Conservation (phyloP, 768 basidiomycete genomes). For the Auricularia cornea region DNA sequence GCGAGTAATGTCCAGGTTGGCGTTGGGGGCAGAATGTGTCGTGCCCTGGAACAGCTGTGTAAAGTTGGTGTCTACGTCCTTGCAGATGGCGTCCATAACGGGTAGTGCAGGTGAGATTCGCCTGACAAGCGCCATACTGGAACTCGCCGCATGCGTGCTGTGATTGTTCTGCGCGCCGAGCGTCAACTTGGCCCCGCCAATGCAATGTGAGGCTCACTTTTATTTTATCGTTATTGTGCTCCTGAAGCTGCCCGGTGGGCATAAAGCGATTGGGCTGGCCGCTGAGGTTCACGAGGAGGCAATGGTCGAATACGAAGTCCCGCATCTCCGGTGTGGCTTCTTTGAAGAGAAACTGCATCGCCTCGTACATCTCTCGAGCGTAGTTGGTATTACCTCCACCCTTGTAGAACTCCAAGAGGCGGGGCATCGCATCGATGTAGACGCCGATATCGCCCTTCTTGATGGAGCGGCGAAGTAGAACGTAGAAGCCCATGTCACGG, state of each 20-base stretch:
- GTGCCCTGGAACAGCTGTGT: not conserved
- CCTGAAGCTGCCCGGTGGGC: not conserved
- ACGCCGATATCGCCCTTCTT: not conserved
- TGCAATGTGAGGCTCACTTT: not conserved
- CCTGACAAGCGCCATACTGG: not conserved
- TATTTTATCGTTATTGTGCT: not conserved
- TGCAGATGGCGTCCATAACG: not conserved
- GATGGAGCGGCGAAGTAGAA: not conserved
- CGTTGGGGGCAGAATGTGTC: not conserved
- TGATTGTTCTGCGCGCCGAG: not conserved
- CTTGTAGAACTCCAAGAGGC: not conserved
- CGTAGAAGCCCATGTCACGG: not conserved
- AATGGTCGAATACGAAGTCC: not conserved
- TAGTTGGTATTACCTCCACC: not conserved
- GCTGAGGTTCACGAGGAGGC: not conserved
- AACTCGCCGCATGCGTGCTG: not conserved
- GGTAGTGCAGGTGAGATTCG: not conserved
- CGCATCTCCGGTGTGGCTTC: not conserved
- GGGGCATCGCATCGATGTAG: not conserved
- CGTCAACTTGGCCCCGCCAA: not conserved
- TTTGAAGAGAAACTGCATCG: not conserved
- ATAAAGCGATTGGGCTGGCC: not conserved
- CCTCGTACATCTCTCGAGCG: not conserved
- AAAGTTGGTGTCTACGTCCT: not conserved
- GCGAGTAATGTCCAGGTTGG: not conserved